These are phyloP conservation scores for Colletotrichum australisinense DNA, from an alignment of 2,329 filamentous ascomycete genomes.

Conservation along the genomic window DNA sequence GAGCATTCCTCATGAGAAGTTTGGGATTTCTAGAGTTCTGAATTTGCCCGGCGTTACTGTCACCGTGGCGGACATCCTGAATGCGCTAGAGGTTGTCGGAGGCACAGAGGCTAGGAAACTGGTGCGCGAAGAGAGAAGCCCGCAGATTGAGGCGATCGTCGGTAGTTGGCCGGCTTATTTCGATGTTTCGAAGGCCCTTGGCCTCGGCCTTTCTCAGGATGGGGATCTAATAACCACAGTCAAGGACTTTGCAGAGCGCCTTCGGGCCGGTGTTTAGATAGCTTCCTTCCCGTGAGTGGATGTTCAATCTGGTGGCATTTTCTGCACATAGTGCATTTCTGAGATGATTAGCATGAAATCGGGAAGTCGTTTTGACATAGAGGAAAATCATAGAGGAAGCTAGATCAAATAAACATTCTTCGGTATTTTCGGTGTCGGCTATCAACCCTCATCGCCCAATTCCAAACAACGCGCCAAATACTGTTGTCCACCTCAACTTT, in stretches of 20 bases:
- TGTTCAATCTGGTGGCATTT: no score
- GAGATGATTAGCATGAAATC: no score
- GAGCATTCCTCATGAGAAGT: conserved; percentile 49
- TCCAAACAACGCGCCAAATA: conserved; percentile 12
- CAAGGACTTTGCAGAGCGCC: conserved; percentile 31
- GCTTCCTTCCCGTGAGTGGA: neutral
- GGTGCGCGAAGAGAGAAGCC: conserved; percentile 60
- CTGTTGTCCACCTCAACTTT: neutral
- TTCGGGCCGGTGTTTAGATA: neutral
- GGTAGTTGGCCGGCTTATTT: conserved; percentile 65
- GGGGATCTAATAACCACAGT: conserved; percentile 48
- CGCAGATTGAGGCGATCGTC: conserved; percentile 60
- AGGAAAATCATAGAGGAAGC: neutral
- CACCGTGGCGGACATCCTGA: conserved; percentile 63
- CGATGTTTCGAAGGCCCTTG: conserved; percentile 61
- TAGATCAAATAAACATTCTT: neutral
- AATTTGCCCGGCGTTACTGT: conserved; percentile 65
- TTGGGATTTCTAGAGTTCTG: conserved; percentile 56
- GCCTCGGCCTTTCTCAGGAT: conserved; percentile 63
- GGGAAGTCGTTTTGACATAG: no score
- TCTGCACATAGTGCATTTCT: no score
- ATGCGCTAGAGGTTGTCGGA: conserved; percentile 60
- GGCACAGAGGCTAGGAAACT: conserved; percentile 55
- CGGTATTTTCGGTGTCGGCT: neutral
- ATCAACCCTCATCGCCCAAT: neutral